Conservation (phyloP, 805 yeast genomes). For the Teunomyces kruisii region DNA sequence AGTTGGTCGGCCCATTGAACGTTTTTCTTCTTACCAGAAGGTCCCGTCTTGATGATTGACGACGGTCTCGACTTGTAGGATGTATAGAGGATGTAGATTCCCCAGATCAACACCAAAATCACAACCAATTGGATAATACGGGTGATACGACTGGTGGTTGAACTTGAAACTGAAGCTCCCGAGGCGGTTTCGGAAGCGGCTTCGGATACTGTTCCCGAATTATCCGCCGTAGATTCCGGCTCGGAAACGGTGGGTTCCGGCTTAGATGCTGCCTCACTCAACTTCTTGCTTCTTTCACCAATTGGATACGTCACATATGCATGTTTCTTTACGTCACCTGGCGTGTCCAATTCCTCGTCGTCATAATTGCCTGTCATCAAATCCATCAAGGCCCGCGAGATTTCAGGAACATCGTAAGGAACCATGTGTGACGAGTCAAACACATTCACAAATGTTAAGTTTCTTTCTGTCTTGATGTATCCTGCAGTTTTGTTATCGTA, state of each 20-base stretch:
- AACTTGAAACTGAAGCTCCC: background rate
- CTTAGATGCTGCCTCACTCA: background rate
- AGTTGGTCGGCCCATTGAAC: slow-evolving; percentile 51
- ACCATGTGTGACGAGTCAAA: slow-evolving; percentile 90
- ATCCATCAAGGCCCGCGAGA: slow-evolving; percentile 71
- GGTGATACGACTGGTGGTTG: slow-evolving; percentile 25
- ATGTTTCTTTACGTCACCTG: slow-evolving; percentile 14
- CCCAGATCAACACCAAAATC: slow-evolving; percentile 39
- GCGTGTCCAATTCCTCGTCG: slow-evolving; percentile 14
- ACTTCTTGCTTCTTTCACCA: slow-evolving; percentile 18
- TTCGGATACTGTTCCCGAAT: background rate
- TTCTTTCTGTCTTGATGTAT: slow-evolving; percentile 51
- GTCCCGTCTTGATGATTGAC: slow-evolving; percentile 39
- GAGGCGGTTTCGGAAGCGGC: background rate
- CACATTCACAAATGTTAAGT: slow-evolving; percentile 73
- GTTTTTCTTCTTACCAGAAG: slow-evolving; percentile 39
- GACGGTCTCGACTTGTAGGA: slow-evolving; percentile 39
- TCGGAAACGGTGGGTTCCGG: background rate
- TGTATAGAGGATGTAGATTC: slow-evolving; percentile 36
- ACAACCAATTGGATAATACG: slow-evolving; percentile 42
- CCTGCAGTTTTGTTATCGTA: slow-evolving; percentile 42
- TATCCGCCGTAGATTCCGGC: background rate
- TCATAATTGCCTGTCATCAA: slow-evolving; percentile 35
- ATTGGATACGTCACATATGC: slow-evolving; percentile 30
- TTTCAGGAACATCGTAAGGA: slow-evolving; percentile 74